Percentiles rank a stretch among this genome's conserved stretches.
Evolutionary conservation across 768 basidiomycete species (phyloP).

Genomic region (Mycena maculata): DNA sequence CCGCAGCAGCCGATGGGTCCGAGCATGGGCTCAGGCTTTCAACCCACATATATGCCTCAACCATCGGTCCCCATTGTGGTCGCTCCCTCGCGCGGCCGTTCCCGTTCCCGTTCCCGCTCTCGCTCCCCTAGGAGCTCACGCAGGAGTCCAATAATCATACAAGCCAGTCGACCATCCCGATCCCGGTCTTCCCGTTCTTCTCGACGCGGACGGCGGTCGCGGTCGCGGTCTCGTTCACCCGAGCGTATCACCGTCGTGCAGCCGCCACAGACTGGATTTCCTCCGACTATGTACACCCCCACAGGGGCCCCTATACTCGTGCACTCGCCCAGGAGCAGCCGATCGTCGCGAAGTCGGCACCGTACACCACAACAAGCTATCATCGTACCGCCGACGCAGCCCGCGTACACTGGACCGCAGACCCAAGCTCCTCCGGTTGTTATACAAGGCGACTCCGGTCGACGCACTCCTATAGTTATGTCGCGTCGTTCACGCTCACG

Average conservation of each 20-base stretch:
- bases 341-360: constrained; percentile 7
- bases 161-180: constrained; percentile 21
- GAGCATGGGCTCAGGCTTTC: neutral
- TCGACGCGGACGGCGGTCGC: constrained; percentile 7
- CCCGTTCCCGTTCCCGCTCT: constrained; percentile 28
- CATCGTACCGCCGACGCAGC: constrained; percentile 8
- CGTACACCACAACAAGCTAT: constrained; percentile 21
- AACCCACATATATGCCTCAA: constrained; percentile 17
- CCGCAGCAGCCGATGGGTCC: neutral
- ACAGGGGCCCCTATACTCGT: constrained; percentile 6
- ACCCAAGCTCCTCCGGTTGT: constrained; percentile 15
- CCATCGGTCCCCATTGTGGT: constrained; percentile 1
- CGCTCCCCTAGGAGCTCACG: constrained; percentile 4
- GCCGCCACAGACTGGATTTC: neutral
- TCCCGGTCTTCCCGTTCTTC: constrained; percentile 21
- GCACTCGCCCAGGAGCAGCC: constrained; percentile 2
- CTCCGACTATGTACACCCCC: neutral
- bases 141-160: constrained; percentile 21
- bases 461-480: constrained; percentile 14
- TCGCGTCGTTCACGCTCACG: constrained; percentile 18
- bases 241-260: constrained; percentile 11
- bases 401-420: neutral
- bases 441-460: constrained; percentile 11
- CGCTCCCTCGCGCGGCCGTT: constrained; percentile 6
- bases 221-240: constrained; percentile 15